Base-by-base conservation (phyloP, 306 rosid genomes). In the Cucumis hystrix region DNA sequence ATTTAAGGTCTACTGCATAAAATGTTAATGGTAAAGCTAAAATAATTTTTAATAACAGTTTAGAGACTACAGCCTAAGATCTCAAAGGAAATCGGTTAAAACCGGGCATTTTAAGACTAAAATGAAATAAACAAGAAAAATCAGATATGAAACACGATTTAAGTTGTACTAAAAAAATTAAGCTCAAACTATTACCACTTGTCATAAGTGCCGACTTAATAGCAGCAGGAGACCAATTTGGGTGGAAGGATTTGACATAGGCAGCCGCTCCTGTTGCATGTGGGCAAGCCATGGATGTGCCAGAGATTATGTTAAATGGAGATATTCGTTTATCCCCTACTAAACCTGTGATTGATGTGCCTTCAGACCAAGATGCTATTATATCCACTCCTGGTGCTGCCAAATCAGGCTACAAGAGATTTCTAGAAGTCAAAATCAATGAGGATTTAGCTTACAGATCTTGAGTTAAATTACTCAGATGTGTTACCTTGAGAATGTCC, bases 201-300 rank as follows among this genome's bases (percentile, higher is more conserved):
- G 87, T 84, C 83, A 84, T 79, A 21, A 81, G 79, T 6, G 87
- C 78, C 2, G 87, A 84, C 33, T 81, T 81, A 14, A 84, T 81
- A 17, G 87, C 87, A 30, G 83, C 80, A 12, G 87, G 79, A 71
- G 87, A 84, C 87, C 85, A 81, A 6, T 75, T 65, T 5, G 87
- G 83, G 54, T 84, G 82, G 79, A 84, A 79, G 0, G 73, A 77
- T 30, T 81, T 78, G 45, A 84, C 81, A 21, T 84, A 84, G 30
- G 81, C 87, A 51, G 84, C 80, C 0, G 47, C 75, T 20, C 78
- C 84, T 0, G 84, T 79, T 15, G 80, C 84, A 52, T 81, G 87
- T 16, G 87, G 87, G 20, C 87, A 84, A 78, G 81, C 35, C 83
- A 84, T 84, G 70, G 87, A 84, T 4, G 87, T 84, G 58, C 87